Percentiles rank a stretch among this genome's conserved stretches.
Conservation (phyloP, 164 flowering plant species). For the Taxillus chinensis region DNA sequence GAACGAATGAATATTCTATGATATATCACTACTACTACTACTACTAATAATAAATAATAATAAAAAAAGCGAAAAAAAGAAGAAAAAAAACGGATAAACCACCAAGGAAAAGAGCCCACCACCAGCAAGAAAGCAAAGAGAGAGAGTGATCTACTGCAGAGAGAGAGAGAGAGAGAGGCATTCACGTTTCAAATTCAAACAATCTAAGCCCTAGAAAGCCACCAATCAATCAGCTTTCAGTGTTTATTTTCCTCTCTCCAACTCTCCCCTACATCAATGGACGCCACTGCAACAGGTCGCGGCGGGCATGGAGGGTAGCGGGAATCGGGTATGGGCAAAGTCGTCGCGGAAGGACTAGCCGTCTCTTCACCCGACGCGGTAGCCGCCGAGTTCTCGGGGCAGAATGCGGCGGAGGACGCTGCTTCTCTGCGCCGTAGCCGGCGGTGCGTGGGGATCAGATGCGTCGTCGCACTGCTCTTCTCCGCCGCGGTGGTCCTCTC, state of each 20-base stretch:
- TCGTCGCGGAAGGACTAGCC: not conserved
- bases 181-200: not conserved
- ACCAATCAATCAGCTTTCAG: too few species aligned
- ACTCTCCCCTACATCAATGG: not conserved
- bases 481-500: not conserved
- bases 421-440: not conserved
- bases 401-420: not conserved
- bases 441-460: slow-evolving; percentile 1
- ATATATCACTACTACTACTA: too few species aligned
- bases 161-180: too few species aligned
- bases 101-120: not conserved
- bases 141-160: not conserved
- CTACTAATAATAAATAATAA: too few species aligned
- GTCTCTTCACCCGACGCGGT: not conserved
- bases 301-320: slow-evolving; percentile 1
- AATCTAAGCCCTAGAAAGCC: not conserved
- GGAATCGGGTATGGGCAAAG: slow-evolving; percentile 1
- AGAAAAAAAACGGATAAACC: not conserved
- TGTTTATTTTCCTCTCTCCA: not conserved
- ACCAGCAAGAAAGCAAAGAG: not conserved
- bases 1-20: too few species aligned
- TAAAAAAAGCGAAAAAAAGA: not conserved
- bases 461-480: slow-evolving; percentile 1
- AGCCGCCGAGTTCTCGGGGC: not conserved
- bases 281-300: not conserved